These are phyloP conservation scores for Ligustrum vulgare DNA, from an alignment of 257 asterid species.

Conservation along the genomic window DNA sequence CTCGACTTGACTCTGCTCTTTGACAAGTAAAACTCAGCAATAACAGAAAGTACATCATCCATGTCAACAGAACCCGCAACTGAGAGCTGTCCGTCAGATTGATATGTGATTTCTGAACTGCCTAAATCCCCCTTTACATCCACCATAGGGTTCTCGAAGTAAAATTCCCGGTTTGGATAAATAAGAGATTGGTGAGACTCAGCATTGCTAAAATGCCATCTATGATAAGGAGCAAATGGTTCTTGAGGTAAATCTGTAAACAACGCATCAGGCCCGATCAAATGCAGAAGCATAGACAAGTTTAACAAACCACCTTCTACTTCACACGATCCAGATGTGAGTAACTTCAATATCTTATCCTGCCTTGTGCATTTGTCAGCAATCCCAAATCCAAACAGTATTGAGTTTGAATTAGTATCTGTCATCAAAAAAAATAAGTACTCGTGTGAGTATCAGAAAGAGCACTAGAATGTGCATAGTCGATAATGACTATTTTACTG, in stretches of 20 bases:
- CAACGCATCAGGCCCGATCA: conserved; percentile 44
- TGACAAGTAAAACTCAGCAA: conserved; percentile 43
- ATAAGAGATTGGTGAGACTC: conserved; percentile 46
- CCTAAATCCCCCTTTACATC: conserved; percentile 33
- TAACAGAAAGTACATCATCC: conserved; percentile 49
- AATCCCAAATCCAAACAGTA: conserved; percentile 54
- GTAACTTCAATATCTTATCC: conserved; percentile 59
- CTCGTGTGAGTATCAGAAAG: not conserved
- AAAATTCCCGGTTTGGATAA: conserved; percentile 52
- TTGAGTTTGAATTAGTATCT: conserved; percentile 46
- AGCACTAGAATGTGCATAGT: not conserved
- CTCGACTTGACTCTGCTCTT: conserved; percentile 44
- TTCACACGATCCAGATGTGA: conserved; percentile 55
- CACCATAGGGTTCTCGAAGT: conserved; percentile 41
- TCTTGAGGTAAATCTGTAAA: conserved; percentile 35
- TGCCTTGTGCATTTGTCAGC: conserved; percentile 54
- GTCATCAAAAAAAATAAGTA: conserved; percentile 30
- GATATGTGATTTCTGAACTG: conserved; percentile 29
- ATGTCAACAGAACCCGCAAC: conserved; percentile 35
- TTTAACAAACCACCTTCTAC: conserved; percentile 43
- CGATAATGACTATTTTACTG: not conserved
- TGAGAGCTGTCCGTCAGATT: conserved; percentile 35
- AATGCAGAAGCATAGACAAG: conserved; percentile 40
- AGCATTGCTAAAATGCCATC: conserved; percentile 27
- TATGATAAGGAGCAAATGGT: conserved; percentile 30